Evolutionary conservation across 129 eudicot species (phyloP).

Genomic region (Arctium minus): DNA sequence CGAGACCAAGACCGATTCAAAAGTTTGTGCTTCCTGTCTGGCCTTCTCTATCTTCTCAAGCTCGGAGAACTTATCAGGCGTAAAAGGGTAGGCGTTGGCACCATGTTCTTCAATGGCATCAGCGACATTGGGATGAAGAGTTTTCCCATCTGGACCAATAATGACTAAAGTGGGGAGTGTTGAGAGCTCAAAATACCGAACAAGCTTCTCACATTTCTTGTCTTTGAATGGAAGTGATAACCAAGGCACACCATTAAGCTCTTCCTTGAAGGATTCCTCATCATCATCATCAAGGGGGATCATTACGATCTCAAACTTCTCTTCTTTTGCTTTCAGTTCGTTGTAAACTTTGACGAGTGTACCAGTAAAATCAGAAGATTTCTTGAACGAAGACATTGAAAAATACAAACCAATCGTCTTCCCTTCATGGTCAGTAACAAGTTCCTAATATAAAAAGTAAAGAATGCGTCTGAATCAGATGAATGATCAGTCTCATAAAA

Average conservation of each 20-base stretch:
- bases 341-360: conserved; percentile 51
- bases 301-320: conserved; percentile 69
- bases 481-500: not conserved
- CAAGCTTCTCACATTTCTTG: conserved; percentile 49
- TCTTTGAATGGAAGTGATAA: conserved; percentile 68
- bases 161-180: conserved; percentile 62
- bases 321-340: conserved; percentile 52
- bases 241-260: conserved; percentile 52
- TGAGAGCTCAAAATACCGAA: conserved; percentile 59
- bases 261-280: conserved; percentile 42
- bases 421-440: conserved; percentile 73
- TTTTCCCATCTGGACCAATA: conserved; percentile 80
- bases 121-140: conserved; percentile 66
- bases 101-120: conserved; percentile 81
- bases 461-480: not conserved
- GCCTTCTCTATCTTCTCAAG: conserved; percentile 70
- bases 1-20: conserved; percentile 70
- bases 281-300: conserved; percentile 64
- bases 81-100: conserved; percentile 70
- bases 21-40: conserved; percentile 65
- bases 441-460: conserved; percentile 39
- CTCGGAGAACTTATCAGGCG: conserved; percentile 66
- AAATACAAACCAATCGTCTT: conserved; percentile 69
- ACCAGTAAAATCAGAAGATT: conserved; percentile 34
- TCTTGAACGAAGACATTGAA: conserved; percentile 23